Evolutionary conservation across 2,329 filamentous ascomycete genomes (phyloP), one percentile per base, ranked within the genome.

Genomic region (Ceratocystiopsis sp.): DNA sequence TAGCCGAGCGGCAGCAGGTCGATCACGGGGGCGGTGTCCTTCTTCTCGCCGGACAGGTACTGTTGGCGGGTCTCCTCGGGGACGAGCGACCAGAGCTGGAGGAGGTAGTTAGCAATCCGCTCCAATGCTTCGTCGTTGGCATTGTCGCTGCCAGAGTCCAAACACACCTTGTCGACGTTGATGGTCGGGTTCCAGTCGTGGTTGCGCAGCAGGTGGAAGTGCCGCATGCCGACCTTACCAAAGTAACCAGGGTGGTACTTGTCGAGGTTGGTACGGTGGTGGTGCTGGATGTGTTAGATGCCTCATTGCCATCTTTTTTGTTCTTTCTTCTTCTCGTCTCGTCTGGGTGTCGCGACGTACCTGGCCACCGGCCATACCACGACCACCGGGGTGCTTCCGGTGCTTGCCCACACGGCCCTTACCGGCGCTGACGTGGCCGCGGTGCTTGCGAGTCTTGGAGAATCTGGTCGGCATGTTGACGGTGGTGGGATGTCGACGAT

Each of bases 211-310:
- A 91, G 87, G 78, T 96, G 89, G 84, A 94, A 95, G 73, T 89
- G 80, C 62, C 84, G 75, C 83, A 89, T 89, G 71, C 83, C 82
- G 57, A 89, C 84, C 74, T 95, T 94, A 71, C 85, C 85, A 70
- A 95, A 96, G 84, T 96, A 96, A 85, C 91, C 91, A 51, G 89
- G 86, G 64, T 93, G 84, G 80, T 89, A 93, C 69, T 91, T 87
- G 56, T 68, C 66, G 49, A 68, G 54, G 73, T 93, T 93, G 62
- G 84, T 93, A 56, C 84, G 71, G 79, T 93, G 85, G 73, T 98
- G 91, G 75, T 98, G 91, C 73, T 57, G 48, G 19, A 7, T 13
- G 19, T 21, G 19, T 21, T 21, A 35, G 18, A 40, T n/a, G n/a
- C n/a, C n/a, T n/a, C n/a, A n/a, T 35, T 34, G 4, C 17, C 8